These are phyloP conservation scores for Pythium chondricola DNA, from an alignment of 352 stramenopile genomes.

Conservation along the genomic window DNA sequence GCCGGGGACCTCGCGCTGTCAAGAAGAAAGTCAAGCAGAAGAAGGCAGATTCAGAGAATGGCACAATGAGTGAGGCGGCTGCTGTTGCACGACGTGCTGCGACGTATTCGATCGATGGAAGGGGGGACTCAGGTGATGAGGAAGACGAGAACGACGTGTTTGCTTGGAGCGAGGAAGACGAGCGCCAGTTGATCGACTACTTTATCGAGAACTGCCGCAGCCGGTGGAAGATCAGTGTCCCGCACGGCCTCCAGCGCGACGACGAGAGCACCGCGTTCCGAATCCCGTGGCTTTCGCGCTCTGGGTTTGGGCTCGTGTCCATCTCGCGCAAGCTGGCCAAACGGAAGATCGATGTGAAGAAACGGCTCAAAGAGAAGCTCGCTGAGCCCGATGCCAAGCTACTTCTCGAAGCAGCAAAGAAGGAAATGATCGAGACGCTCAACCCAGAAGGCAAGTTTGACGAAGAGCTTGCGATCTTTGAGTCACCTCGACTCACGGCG, in stretches of 20 bases:
- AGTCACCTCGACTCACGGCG: constrained; percentile 50
- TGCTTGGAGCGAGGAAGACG: constrained; percentile 47
- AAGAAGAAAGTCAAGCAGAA: constrained; percentile 18
- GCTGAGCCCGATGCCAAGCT: constrained; percentile 52
- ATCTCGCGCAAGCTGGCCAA: constrained; percentile 62
- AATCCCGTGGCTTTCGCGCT: constrained; percentile 47
- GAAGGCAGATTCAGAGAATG: too few species aligned
- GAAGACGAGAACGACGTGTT: constrained; percentile 20
- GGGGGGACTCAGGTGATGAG: too few species aligned
- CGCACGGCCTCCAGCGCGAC: constrained; percentile 49
- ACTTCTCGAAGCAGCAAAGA: constrained; percentile 51
- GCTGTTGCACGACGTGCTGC: too few species aligned
- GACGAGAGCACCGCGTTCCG: constrained; percentile 56
- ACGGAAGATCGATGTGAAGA: constrained; percentile 73
- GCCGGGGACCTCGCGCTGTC: constrained; percentile 2
- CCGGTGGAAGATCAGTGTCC: constrained; percentile 55
- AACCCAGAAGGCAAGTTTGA: constrained; percentile 53
- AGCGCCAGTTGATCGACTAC: constrained; percentile 50
- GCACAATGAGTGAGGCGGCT: not conserved
- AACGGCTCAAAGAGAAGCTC: constrained; percentile 63
- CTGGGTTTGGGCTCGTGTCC: constrained; percentile 52
- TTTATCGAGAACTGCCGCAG: constrained; percentile 66
- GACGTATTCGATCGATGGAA: too few species aligned
- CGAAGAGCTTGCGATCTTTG: constrained; percentile 56
- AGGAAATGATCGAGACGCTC: constrained; percentile 28